Evolutionary conservation across 371 early-diverging fungal genomes (phyloP), one percentile per base, ranked within the genome.

Genomic region (Blyttiomyces sp.): DNA sequence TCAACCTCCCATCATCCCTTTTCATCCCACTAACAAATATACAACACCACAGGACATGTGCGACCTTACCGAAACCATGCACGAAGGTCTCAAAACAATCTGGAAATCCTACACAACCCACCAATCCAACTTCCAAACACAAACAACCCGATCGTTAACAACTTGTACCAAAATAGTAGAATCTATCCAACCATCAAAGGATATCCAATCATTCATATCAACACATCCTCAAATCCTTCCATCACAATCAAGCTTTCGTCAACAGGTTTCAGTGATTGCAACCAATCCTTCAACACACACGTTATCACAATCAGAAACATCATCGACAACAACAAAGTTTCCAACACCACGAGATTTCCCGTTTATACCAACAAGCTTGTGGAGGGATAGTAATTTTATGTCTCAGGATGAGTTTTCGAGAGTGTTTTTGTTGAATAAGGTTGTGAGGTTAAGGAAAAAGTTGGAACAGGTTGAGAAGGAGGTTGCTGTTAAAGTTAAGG

Each of bases 401-500:
- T 65, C 58, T 2, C 43, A 19, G 9, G 72, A 77, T 54, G 70
- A 69, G 27, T 67, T 26, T 24, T 54, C 73, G 6, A 27, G 53
- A 27, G 54, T 63, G 6, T 74, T 57, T 49, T 44, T 77, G 46
- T 33, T 58, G 42, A 77, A 77, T 57, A 67, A 58, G 62, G 53
- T 74, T 35, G 54, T 32, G n/a, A 62, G 53, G 45, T 27, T 74
- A 17, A 48, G 63, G 13, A 48, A 53, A 49, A 26, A 50, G 32
- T 13, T 61, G n/a, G 64, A 62, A 36, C 28, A 66, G 43, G 48
- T 68, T 39, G 54, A 60, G 26, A 32, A 57, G 39, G 86, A 86
- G 5, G 61, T 89, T 46, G 61, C 34, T 9, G 52, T 27, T 7
- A 78, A 79, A 32, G 54, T 43, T 24, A 77, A 79, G 57, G 76